Evolutionary conservation across 441 rosid genomes (phyloP).

Genomic region (Gossypium laxum): DNA sequence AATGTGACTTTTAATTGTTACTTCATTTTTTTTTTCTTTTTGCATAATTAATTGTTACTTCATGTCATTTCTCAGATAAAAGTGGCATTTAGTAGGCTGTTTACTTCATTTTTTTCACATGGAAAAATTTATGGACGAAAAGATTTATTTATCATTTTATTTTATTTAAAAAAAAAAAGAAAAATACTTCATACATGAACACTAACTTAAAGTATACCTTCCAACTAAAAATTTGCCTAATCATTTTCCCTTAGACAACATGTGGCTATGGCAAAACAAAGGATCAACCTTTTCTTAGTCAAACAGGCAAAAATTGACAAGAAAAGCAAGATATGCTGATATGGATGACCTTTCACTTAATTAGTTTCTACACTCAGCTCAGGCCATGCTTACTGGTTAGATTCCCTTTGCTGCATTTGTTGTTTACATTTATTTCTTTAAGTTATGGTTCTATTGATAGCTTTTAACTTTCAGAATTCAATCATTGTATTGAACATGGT

Average conservation of each 20-base stretch:
- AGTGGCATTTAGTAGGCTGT: too few species aligned
- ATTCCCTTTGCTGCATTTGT: neutral
- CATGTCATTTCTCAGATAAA: slow-evolving; percentile 6
- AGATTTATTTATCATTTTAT: too few species aligned
- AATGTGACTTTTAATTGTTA: slow-evolving; percentile 7
- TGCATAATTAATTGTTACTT: too few species aligned
- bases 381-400: neutral
- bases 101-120: too few species aligned
- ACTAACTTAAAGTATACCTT: neutral
- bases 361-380: neutral
- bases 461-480: neutral
- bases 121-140: too few species aligned
- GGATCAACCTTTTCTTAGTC: neutral
- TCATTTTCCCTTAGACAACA: neutral
- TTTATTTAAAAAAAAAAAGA: neutral
- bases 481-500: neutral
- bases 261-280: neutral
- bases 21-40: neutral
- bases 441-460: neutral
- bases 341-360: neutral
- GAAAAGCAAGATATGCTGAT: neutral
- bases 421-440: neutral
- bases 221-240: too few species aligned
- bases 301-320: neutral
- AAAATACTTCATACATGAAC: neutral